Evolutionary conservation across 2,329 filamentous ascomycete species (phyloP).

Genomic region (Penicillium olsonii): DNA sequence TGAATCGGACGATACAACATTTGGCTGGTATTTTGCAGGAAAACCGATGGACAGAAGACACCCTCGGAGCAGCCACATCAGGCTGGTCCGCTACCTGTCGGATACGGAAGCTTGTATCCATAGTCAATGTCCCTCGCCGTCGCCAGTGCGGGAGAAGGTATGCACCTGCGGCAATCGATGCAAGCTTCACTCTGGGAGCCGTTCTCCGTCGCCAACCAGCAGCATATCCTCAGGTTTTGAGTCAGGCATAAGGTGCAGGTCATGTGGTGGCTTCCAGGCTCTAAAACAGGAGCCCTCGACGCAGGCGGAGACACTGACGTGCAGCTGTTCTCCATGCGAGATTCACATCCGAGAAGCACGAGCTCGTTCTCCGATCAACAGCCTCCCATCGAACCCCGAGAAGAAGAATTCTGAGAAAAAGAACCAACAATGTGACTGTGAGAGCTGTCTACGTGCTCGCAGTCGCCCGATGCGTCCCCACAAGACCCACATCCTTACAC

Average conservation of each 20-base stretch:
- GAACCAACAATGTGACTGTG: neutral
- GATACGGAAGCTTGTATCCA: conserved; percentile 2
- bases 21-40: conserved; percentile 8
- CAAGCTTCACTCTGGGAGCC: conserved; percentile 3
- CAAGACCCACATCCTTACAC: neutral
- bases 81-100: conserved; percentile 3
- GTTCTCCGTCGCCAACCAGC: conserved; percentile 2
- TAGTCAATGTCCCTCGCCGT: conserved; percentile 11
- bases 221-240: neutral
- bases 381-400: neutral
- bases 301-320: neutral
- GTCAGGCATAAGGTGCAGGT: neutral
- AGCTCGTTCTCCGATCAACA: neutral
- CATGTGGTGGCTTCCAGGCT: neutral
- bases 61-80: conserved; percentile 1
- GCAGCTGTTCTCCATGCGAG: conserved; percentile 2
- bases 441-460: neutral
- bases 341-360: neutral
- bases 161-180: conserved; percentile 1
- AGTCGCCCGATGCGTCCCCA: neutral
- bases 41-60: conserved; percentile 7
- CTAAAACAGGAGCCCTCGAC: neutral
- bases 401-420: too few species aligned
- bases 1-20: neutral
- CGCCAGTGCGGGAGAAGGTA: conserved; percentile 5